phyloP scores from a whole-genome alignment of 371 early-diverging fungal species.

The Zopfochytrium polystomum region DNA sequence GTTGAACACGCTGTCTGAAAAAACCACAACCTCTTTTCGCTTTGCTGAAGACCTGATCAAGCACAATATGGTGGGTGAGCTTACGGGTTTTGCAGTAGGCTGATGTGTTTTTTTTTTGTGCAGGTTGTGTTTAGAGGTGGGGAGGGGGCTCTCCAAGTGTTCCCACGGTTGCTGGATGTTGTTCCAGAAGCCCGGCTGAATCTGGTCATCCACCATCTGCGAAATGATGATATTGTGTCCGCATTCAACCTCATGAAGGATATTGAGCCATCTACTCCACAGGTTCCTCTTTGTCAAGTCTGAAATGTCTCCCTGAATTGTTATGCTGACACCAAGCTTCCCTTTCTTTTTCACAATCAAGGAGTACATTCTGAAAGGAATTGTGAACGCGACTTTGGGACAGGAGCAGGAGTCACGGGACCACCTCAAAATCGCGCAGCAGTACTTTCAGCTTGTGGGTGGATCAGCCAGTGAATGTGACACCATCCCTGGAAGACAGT shows the following conservation, averaged over 20 bases:
- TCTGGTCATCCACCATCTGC: constrained; percentile 52
- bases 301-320: background rate
- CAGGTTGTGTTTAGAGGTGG: constrained; percentile 54
- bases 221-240: constrained; percentile 48
- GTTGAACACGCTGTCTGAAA: constrained; percentile 45
- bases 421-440: constrained; percentile 56
- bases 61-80: constrained; percentile 45
- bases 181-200: constrained; percentile 58
- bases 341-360: constrained; percentile 5
- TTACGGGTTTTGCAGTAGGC: background rate
- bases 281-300: constrained; percentile 21
- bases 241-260: constrained; percentile 56
- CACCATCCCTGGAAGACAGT: constrained; percentile 58
- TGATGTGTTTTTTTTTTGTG: background rate
- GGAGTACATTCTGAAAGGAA: constrained; percentile 58
- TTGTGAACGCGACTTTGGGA: constrained; percentile 51
- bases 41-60: constrained; percentile 53
- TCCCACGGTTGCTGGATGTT: constrained; percentile 50
- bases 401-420: constrained; percentile 56
- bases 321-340: background rate
- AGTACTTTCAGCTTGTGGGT: constrained; percentile 58
- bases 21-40: constrained; percentile 32
- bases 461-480: constrained; percentile 55
- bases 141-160: constrained; percentile 51
- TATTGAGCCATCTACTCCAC: constrained; percentile 53